Conservation (phyloP, 2,329 filamentous ascomycete genomes). For the Venturia effusa region DNA sequence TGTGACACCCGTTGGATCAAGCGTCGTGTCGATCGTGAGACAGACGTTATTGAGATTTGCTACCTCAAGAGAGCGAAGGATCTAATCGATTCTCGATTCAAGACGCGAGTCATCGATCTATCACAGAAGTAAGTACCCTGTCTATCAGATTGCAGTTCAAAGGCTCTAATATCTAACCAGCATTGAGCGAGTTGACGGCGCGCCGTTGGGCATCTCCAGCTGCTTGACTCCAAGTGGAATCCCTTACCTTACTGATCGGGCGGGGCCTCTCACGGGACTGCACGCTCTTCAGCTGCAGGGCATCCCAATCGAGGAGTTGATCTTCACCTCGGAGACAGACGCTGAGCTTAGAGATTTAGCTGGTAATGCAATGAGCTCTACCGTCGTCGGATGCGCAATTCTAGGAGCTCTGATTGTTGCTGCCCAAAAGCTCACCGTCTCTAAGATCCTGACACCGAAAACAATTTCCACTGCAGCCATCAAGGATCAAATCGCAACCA, state of each 20-base stretch:
- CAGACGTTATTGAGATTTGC: slow-evolving; percentile 56
- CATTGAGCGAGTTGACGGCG: slow-evolving; percentile 46
- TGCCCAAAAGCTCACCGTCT: slow-evolving; percentile 1
- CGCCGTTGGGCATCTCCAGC: slow-evolving; percentile 45
- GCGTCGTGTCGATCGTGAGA: slow-evolving; percentile 46
- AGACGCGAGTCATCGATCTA: slow-evolving; percentile 49
- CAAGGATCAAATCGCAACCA: neutral
- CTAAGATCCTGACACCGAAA: neutral
- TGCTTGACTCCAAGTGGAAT: slow-evolving; percentile 60
- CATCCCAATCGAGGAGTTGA: slow-evolving; percentile 50
- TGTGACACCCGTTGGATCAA: slow-evolving; percentile 41
- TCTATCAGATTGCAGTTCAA: neutral
- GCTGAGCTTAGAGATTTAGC: slow-evolving; percentile 56
- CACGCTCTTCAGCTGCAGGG: slow-evolving; percentile 60
- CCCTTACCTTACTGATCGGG: slow-evolving; percentile 49
- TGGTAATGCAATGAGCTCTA: slow-evolving; percentile 70
- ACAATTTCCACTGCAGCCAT: neutral
- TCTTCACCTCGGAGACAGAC: slow-evolving; percentile 50
- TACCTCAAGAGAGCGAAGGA: slow-evolving; percentile 40
- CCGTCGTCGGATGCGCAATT: slow-evolving; percentile 56
- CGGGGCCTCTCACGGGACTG: slow-evolving; percentile 48
- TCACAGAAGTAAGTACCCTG: slow-evolving; percentile 48
- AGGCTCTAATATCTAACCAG: neutral
- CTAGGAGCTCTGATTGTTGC: slow-evolving; percentile 44
- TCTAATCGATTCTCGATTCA: slow-evolving; percentile 46